Evolutionary conservation across 1,284 basidiomycete genomes (phyloP).

Genomic region (Tilletia setariae): DNA sequence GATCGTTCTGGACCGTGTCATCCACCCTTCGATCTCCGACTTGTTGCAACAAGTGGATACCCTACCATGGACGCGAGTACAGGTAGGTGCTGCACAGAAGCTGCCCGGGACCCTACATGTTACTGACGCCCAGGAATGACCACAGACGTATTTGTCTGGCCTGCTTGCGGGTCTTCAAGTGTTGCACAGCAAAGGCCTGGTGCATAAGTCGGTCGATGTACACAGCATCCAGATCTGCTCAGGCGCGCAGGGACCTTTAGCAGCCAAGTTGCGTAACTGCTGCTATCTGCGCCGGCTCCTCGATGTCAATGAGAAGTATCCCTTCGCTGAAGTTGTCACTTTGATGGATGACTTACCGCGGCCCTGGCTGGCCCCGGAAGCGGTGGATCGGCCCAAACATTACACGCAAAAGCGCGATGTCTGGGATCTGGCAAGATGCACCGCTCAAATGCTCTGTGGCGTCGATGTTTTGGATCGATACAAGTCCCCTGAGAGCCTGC

Average conservation of each 20-base stretch:
- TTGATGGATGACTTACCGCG: slow-evolving; percentile 26
- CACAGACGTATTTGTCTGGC: slow-evolving; percentile 26
- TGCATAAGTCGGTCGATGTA: slow-evolving; percentile 40
- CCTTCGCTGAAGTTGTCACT: slow-evolving; percentile 31
- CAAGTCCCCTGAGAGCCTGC: slow-evolving; percentile 34
- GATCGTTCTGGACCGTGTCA: slow-evolving; percentile 31
- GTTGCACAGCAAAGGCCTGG: slow-evolving; percentile 39
- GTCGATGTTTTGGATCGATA: slow-evolving; percentile 30
- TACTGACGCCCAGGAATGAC: not conserved
- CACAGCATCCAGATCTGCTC: slow-evolving; percentile 28
- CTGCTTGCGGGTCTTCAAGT: slow-evolving; percentile 42
- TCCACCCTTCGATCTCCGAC: slow-evolving; percentile 27
- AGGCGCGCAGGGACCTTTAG: slow-evolving; percentile 15
- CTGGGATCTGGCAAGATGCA: slow-evolving; percentile 49
- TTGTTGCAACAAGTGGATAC: slow-evolving; percentile 38
- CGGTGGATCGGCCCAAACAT: slow-evolving; percentile 22
- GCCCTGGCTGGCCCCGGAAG: slow-evolving; percentile 48
- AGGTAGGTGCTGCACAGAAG: slow-evolving; percentile 12
- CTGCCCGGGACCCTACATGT: not conserved
- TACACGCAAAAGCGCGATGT: slow-evolving; percentile 49
- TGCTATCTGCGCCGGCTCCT: slow-evolving; percentile 38
- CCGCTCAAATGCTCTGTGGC: slow-evolving; percentile 50
- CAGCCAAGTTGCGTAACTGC: slow-evolving; percentile 30
- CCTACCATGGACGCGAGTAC: slow-evolving; percentile 40
- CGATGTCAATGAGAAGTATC: slow-evolving; percentile 47